These are phyloP conservation scores for Malus hybrid DNA, from an alignment of 331 rosid genomes.

Conservation along the genomic window DNA sequence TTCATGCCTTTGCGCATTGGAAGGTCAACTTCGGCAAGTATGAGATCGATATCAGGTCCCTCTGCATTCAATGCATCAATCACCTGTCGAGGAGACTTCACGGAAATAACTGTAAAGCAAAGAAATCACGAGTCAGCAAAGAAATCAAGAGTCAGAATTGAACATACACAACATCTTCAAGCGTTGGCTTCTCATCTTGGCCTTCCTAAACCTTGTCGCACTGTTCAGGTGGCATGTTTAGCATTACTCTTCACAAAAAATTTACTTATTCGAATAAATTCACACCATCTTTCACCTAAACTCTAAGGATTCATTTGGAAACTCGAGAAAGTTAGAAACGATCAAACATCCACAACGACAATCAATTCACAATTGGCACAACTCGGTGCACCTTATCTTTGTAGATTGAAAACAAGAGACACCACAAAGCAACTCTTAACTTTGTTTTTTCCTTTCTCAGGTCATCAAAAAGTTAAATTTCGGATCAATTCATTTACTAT, in stretches of 20 bases:
- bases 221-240: background rate
- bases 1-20: conserved; percentile 84
- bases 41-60: conserved; percentile 81
- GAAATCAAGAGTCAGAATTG: conserved; percentile 10
- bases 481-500: background rate
- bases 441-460: background rate
- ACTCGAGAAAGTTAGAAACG: background rate
- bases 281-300: background rate
- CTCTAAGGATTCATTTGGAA: background rate
- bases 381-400: background rate
- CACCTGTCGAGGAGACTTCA: conserved; percentile 83
- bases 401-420: background rate
- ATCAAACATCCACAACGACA: background rate
- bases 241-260: background rate
- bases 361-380: background rate
- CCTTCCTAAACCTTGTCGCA: background rate
- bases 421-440: background rate
- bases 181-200: background rate
- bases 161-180: background rate
- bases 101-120: conserved; percentile 57
- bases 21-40: conserved; percentile 87
- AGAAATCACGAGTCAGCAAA: conserved; percentile 18
- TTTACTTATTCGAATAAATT: background rate
- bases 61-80: conserved; percentile 93
- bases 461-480: background rate